phyloP scores from a whole-genome alignment of 1,284 basidiomycete genomes.

The Spongispora temasekensis region DNA sequence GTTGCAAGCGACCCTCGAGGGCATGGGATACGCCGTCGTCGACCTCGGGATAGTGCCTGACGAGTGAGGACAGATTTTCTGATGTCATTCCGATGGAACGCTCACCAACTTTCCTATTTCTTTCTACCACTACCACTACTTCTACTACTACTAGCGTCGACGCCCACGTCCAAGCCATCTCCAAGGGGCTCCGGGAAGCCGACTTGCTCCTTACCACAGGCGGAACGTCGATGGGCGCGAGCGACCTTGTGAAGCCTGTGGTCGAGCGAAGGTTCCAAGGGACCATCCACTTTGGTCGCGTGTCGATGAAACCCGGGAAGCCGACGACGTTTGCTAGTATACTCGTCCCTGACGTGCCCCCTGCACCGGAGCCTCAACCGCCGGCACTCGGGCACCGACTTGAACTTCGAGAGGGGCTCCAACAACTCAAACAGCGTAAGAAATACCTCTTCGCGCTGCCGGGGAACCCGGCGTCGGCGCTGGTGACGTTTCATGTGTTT shows the following conservation, averaged over 20 bases:
- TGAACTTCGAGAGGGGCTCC: too few relatives aligned
- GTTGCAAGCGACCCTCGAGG: conserved; percentile 66
- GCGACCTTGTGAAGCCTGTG: conserved; percentile 84
- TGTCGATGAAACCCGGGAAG: conserved; percentile 73
- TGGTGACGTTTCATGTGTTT: conserved; percentile 88
- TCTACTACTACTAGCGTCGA: conserved; percentile 51
- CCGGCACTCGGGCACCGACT: too few relatives aligned
- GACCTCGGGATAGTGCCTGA: conserved; percentile 83
- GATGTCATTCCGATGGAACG: neutral
- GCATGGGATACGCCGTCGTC: conserved; percentile 74
- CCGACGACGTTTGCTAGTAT: conserved; percentile 87
- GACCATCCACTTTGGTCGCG: conserved; percentile 78
- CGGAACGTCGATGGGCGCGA: conserved; percentile 89
- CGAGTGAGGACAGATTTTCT: conserved; percentile 41
- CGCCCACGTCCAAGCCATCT: conserved; percentile 61
- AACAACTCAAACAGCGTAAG: too few relatives aligned
- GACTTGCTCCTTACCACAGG: conserved; percentile 85
- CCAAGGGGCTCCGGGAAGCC: conserved; percentile 57
- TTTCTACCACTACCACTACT: too few relatives aligned
- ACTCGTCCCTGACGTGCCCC: conserved; percentile 35
- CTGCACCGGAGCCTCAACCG: neutral
- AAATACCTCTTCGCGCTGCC: conserved; percentile 83
- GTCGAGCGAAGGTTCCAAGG: conserved; percentile 79
- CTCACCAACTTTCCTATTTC: too few relatives aligned
- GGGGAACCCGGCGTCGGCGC: conserved; percentile 85